Conservation (phyloP, 306 rosid genomes). For the Corylus americana region DNA sequence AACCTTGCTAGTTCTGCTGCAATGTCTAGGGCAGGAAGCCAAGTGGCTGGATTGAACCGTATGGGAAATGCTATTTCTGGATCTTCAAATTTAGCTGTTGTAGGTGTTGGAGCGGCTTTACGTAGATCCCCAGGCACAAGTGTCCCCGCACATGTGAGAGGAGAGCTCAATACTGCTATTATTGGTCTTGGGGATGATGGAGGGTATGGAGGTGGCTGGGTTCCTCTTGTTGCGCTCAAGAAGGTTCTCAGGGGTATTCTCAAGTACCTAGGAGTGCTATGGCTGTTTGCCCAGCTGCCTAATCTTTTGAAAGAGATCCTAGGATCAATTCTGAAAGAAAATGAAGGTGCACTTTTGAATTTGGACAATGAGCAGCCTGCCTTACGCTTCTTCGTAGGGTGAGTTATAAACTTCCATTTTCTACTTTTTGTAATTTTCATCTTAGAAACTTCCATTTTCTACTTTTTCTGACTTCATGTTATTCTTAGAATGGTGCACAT, state of each 20-base stretch:
- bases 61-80: conserved; percentile 79
- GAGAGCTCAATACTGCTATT: conserved; percentile 96
- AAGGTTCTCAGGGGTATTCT: conserved; percentile 97
- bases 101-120: conserved; percentile 60
- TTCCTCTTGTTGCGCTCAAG: conserved; percentile 97
- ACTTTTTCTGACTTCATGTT: not conserved
- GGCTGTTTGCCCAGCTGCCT: conserved; percentile 98
- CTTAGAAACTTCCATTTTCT: not conserved
- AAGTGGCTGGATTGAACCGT: conserved; percentile 71
- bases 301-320: conserved; percentile 88
- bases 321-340: conserved; percentile 95
- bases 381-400: conserved; percentile 97
- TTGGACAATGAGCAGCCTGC: conserved; percentile 99
- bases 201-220: conserved; percentile 99
- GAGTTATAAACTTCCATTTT: conserved; percentile 5
- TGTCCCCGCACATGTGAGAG: conserved; percentile 97
- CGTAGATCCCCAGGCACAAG: conserved; percentile 89
- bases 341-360: conserved; percentile 93
- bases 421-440: not conserved
- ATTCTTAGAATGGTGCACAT: not conserved
- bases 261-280: conserved; percentile 96
- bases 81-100: conserved; percentile 72
- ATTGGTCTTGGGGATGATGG: conserved; percentile 99
- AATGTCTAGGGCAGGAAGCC: conserved; percentile 76
- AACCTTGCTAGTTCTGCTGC: conserved; percentile 71